These are phyloP conservation scores for Euphrasia confusa DNA, from an alignment of 257 asterid species.

Conservation along the genomic window DNA sequence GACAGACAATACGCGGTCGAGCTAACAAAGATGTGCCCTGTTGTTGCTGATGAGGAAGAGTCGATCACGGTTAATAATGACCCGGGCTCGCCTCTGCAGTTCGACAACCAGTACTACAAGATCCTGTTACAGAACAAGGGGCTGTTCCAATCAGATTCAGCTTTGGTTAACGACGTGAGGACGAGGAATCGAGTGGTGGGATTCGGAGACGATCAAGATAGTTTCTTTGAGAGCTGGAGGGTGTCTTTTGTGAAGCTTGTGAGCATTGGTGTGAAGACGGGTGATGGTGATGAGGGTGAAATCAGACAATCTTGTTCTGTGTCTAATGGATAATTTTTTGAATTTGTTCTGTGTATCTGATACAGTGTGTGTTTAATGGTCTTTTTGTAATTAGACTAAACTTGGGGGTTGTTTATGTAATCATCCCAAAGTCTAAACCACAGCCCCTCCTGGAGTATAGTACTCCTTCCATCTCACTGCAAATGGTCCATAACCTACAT, in stretches of 20 bases:
- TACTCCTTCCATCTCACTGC: too few species aligned
- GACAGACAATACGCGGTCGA: conserved; percentile 52
- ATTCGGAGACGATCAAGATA: conserved; percentile 43
- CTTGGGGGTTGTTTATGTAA: too few species aligned
- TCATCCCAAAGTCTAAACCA: too few species aligned
- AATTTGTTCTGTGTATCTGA: too few species aligned
- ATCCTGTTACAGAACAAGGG: conserved; percentile 49
- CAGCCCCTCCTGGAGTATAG: too few species aligned
- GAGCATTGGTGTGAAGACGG: conserved; percentile 43
- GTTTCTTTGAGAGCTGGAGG: conserved; percentile 53
- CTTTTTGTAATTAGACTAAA: too few species aligned
- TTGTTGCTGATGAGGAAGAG: conserved; percentile 25
- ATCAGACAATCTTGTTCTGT: conserved; percentile 46
- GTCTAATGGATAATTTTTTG: conserved; percentile 31
- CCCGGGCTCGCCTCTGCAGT: conserved; percentile 48
- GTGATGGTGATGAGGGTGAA: conserved; percentile 41
- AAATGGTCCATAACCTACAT: too few species aligned
- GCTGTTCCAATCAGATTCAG: conserved; percentile 71
- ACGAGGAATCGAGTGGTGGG: conserved; percentile 39
- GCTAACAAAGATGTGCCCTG: conserved; percentile 43
- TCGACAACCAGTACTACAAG: conserved; percentile 61
- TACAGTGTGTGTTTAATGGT: too few species aligned
- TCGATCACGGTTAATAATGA: conserved; percentile 51
- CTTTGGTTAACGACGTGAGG: conserved; percentile 39
- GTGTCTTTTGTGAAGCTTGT: conserved; percentile 53